These are phyloP conservation scores for Pharus latifolius DNA, from an alignment of 176 grass and related monocot genomes.

Conservation along the genomic window DNA sequence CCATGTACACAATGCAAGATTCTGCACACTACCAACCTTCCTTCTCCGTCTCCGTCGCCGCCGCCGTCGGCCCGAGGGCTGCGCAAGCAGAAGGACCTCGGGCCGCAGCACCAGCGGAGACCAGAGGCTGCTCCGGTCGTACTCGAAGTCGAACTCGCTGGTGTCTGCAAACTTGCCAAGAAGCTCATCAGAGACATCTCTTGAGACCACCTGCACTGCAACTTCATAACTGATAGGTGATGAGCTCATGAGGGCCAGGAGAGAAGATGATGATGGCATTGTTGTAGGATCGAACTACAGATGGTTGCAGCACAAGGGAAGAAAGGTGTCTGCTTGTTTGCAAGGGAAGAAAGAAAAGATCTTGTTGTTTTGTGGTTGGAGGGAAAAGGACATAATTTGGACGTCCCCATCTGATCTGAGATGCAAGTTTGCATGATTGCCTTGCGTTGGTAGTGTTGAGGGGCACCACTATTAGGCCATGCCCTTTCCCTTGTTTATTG, in stretches of 20 bases:
- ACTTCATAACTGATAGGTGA: neutral
- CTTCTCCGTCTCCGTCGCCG: neutral
- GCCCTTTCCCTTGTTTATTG: constrained; percentile 20
- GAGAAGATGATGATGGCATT: neutral
- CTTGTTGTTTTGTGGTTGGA: constrained; percentile 12
- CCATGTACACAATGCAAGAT: neutral
- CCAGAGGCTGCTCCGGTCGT: constrained; percentile 68
- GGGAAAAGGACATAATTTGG: constrained; percentile 14
- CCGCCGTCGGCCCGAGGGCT: neutral
- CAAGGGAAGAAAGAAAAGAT: neutral
- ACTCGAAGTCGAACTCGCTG: constrained; percentile 82
- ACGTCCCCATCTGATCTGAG: neutral
- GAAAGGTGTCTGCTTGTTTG: neutral
- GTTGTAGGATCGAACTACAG: neutral
- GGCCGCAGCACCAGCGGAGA: constrained; percentile 60
- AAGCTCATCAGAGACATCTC: constrained; percentile 49
- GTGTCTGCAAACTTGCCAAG: constrained; percentile 72
- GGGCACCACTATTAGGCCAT: constrained; percentile 13
- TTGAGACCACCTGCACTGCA: constrained; percentile 46
- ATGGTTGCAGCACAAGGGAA: neutral
- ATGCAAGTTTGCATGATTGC: neutral
- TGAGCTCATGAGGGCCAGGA: constrained; percentile 11
- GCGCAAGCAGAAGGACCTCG: constrained; percentile 33
- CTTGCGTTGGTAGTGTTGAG: neutral
- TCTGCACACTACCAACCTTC: constrained; percentile 16